phyloP scores from a whole-genome alignment of 1,284 basidiomycete species.

The Chondrostereum purpureum region DNA sequence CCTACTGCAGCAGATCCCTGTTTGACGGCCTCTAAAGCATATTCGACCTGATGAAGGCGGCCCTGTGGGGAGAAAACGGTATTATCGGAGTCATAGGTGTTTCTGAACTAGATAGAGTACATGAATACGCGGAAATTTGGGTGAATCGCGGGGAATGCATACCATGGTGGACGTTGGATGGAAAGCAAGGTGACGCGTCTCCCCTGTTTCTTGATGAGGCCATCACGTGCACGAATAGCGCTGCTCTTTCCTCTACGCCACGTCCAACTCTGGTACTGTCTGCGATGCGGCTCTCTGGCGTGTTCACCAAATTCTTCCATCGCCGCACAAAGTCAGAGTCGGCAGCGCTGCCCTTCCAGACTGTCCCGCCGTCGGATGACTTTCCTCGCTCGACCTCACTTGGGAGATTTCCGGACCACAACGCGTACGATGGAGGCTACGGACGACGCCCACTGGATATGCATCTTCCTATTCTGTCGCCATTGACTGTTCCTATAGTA shows the following conservation, averaged over 20 bases:
- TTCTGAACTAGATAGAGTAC: slow-evolving; percentile 63
- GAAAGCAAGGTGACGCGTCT: slow-evolving; percentile 13
- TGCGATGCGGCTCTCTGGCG: not conserved
- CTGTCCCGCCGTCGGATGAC: no score
- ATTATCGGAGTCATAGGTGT: slow-evolving; percentile 95
- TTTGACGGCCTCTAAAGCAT: slow-evolving; percentile 98
- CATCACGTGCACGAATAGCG: not conserved
- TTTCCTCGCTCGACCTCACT: no score
- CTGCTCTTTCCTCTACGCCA: no score
- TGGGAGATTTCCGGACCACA: no score
- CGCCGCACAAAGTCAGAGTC: not conserved
- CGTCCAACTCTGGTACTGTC: not conserved
- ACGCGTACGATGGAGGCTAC: no score
- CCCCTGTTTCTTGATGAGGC: no score
- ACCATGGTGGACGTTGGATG: slow-evolving; percentile 11
- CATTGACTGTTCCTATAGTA: not conserved
- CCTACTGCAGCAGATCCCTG: slow-evolving; percentile 98
- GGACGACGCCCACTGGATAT: not conserved
- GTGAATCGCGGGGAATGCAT: not conserved
- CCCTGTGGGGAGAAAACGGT: slow-evolving; percentile 94
- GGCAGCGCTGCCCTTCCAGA: not conserved
- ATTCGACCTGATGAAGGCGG: slow-evolving; percentile 93
- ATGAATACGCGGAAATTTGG: slow-evolving; percentile 4
- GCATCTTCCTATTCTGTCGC: not conserved
- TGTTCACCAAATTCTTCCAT: not conserved